Base-by-base conservation (phyloP, 257 asterid genomes). In the Misopates orontium region DNA sequence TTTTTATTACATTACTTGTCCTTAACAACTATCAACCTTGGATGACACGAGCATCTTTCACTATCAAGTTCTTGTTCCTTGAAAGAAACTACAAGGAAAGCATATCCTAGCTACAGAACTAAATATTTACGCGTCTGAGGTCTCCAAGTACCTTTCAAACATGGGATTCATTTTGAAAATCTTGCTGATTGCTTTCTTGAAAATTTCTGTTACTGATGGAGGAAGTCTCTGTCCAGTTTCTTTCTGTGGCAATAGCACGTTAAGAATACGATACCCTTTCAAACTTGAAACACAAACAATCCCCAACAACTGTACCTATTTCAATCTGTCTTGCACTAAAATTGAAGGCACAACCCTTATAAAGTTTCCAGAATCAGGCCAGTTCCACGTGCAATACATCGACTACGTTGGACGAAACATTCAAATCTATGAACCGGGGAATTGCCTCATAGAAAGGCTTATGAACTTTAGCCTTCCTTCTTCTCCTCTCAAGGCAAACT, bases 401-500 rank as follows among this genome's bases (percentile, higher is more conserved):
- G 40, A 67, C 56, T 75, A 75, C 8, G 4, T 0, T 0, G 16
- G 7, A 5, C 7, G 12, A 15, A 24, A 2, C 50, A 63, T 78
- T 22, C 51, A 63, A 7, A 72, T 78, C 52, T 53, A 40, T 5
- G 83, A 74, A 25, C 78, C 83, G 11, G 49, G 0, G 1, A 57
- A 63, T 18, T 78, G 80, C 56, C 80, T 78, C 21, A 20, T 42
- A 17, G 21, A 36, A 21, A 63, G 75, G 44, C 39, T 78, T n/a
- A 24, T 68, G 70, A 69, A 71, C 68, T 67, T 63, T 4, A 71
- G 63, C 48, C 70, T 74, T 40, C 32, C 60, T 5, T 51, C 60
- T 10, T 70, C 75, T 10, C 67, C 74, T 45, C 62, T 70, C 32
- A 53, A 4, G 44, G 73, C 72, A 0, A n/a, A 12, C 1, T 24